A percentile compares a stretch with the other conserved stretches of the same genome.
Evolutionary conservation across 1,284 basidiomycete species (phyloP).

Genomic region (Bondarzewia mesenterica): DNA sequence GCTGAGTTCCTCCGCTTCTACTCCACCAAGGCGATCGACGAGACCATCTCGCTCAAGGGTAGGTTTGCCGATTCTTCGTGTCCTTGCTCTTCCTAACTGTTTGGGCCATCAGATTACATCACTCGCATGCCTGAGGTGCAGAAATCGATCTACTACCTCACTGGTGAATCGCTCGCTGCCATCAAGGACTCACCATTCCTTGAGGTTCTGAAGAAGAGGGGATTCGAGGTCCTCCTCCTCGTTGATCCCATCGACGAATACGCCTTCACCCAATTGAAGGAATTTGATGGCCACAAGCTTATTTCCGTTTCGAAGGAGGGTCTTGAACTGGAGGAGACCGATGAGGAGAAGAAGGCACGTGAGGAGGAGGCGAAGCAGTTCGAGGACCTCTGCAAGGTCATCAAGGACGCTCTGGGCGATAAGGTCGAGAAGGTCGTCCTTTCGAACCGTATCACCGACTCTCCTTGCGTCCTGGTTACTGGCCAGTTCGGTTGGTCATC

Average conservation of each 20-base stretch:
- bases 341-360: constrained; percentile 91
- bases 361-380: constrained; percentile 86
- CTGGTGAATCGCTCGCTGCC: constrained; percentile 92
- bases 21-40: constrained; percentile 93
- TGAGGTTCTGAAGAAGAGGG: constrained; percentile 99
- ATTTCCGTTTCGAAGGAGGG: constrained; percentile 99
- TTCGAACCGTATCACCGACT: constrained; percentile 96
- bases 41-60: constrained; percentile 93
- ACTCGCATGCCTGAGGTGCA: constrained; percentile 99
- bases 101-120: constrained; percentile 75
- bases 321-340: constrained; percentile 97
- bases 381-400: constrained; percentile 85
- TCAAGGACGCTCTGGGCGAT: constrained; percentile 98
- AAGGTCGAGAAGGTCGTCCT: constrained; percentile 99
- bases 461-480: constrained; percentile 94
- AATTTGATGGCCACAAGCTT: constrained; percentile 98
- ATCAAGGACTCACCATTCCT: constrained; percentile 97
- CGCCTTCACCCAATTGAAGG: constrained; percentile 96
- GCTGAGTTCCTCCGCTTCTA: constrained; percentile 99
- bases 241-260: constrained; percentile 99
- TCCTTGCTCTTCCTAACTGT: constrained; percentile 5
- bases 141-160: constrained; percentile 99
- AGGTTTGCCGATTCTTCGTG: constrained; percentile 19
- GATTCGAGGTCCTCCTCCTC: constrained; percentile 96
- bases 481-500: constrained; percentile 99